phyloP scores from a whole-genome alignment of 2,329 filamentous ascomycete species.

The Pestalotiopsis sp. region DNA sequence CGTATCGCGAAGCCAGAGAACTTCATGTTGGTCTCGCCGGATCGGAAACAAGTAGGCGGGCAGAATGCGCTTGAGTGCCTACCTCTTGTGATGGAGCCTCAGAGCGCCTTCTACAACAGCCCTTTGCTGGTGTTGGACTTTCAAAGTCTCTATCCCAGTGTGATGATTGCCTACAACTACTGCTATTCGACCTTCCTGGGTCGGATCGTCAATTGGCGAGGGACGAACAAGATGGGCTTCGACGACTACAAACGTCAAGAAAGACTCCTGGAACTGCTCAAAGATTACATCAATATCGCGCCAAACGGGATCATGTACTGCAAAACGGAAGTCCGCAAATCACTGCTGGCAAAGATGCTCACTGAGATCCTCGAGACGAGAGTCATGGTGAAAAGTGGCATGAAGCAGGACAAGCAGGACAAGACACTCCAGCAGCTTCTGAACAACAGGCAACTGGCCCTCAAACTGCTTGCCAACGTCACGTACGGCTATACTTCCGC shows the following conservation, averaged over 20 bases:
- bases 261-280: conserved; percentile 72
- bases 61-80: conserved; percentile 95
- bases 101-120: conserved; percentile 89
- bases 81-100: conserved; percentile 95
- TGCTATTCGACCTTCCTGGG: conserved; percentile 97
- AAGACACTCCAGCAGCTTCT: conserved; percentile 80
- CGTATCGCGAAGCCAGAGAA: conserved; percentile 97
- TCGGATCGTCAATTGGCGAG: conserved; percentile 83
- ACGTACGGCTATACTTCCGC: conserved; percentile 98
- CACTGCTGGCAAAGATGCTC: conserved; percentile 92
- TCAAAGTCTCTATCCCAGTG: conserved; percentile 91
- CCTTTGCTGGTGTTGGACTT: conserved; percentile 92
- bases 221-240: conserved; percentile 92
- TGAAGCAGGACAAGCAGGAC: conserved; percentile 92
- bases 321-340: conserved; percentile 82
- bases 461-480: conserved; percentile 97
- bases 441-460: conserved; percentile 89
- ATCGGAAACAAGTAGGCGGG: conserved; percentile 84
- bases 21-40: conserved; percentile 86
- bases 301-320: conserved; percentile 97
- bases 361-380: conserved; percentile 93
- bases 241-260: conserved; percentile 79
- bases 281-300: conserved; percentile 86
- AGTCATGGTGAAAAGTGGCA: conserved; percentile 96
- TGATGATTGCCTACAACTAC: conserved; percentile 99